Evolutionary conservation across 2,329 filamentous ascomycete genomes (phyloP).

Genomic region (Curvularia verruculosa): DNA sequence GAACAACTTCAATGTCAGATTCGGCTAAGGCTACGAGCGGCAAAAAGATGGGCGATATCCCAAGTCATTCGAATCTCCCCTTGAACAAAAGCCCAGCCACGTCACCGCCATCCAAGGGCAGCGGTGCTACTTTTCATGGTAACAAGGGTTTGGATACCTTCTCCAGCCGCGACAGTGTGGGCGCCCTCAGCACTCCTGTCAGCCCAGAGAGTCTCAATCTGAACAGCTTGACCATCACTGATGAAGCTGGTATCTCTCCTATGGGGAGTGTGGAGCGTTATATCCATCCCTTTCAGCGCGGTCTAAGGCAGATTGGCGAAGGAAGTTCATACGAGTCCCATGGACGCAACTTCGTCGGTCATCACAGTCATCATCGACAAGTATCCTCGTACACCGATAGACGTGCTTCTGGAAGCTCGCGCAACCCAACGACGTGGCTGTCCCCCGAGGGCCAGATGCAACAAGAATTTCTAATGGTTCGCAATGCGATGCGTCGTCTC

Average conservation of each 20-base stretch:
- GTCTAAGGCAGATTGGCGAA: slow-evolving; percentile 2
- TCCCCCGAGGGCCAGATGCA: slow-evolving; percentile 33
- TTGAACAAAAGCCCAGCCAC: background rate
- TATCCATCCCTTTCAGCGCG: slow-evolving; percentile 13
- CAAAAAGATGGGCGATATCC: background rate
- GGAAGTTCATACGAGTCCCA: background rate
- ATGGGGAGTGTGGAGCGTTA: slow-evolving; percentile 11
- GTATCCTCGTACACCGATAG: slow-evolving; percentile 7
- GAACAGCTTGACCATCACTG: slow-evolving; percentile 14
- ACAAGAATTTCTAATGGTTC: slow-evolving; percentile 40
- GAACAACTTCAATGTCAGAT: slow-evolving; percentile 14
- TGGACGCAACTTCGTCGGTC: slow-evolving; percentile 4
- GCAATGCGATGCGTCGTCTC: slow-evolving; percentile 44
- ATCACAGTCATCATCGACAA: slow-evolving; percentile 4
- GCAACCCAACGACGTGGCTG: slow-evolving; percentile 33
- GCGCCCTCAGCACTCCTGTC: slow-evolving; percentile 15
- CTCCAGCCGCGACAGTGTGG: slow-evolving; percentile 8
- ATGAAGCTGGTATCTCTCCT: background rate
- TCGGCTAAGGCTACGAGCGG: background rate
- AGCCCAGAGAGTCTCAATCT: slow-evolving; percentile 23
- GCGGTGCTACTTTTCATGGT: slow-evolving; percentile 23
- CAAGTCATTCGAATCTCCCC: background rate
- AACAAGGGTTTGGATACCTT: slow-evolving; percentile 12
- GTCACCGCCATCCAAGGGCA: slow-evolving; percentile 16
- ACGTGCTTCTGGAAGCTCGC: slow-evolving; percentile 13